phyloP scores from a whole-genome alignment of 1,284 basidiomycete genomes.

The Omphalotus olearius region DNA sequence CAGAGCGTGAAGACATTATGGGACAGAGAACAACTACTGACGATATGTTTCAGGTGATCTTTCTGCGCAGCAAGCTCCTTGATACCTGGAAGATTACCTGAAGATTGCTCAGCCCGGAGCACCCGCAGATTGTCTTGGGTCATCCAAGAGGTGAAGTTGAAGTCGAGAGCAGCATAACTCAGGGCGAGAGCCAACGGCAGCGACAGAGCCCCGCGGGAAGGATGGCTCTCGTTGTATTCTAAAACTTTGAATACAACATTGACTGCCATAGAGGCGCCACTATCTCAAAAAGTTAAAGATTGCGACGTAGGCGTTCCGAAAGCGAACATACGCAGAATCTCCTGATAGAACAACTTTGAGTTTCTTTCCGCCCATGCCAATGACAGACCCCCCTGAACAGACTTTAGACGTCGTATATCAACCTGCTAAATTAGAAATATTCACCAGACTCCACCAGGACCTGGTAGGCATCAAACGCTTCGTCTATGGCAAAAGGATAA shows the following conservation, averaged over 20 bases:
- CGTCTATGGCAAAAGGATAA: conserved; percentile 93
- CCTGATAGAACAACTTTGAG: conserved; percentile 79
- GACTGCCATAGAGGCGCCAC: conserved; percentile 82
- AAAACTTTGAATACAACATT: conserved; percentile 83
- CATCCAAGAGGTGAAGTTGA: conserved; percentile 99
- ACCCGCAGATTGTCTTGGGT: conserved; percentile 81
- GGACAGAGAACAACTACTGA: conserved; percentile 20
- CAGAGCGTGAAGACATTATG: not conserved
- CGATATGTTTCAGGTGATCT: conserved; percentile 81
- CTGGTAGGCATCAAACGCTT: conserved; percentile 88
- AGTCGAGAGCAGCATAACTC: conserved; percentile 83
- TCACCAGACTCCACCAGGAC: conserved; percentile 70
- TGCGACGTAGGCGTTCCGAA: not conserved
- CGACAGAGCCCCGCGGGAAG: conserved; percentile 34
- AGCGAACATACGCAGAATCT: conserved; percentile 81
- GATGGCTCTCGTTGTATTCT: conserved; percentile 51
- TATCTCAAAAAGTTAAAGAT: conserved; percentile 25
- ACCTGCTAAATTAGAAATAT: conserved; percentile 10
- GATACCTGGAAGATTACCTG: conserved; percentile 65
- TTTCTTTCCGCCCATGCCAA: conserved; percentile 82
- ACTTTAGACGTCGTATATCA: not conserved
- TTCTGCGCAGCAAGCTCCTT: conserved; percentile 69
- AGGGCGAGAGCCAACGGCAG: conserved; percentile 81
- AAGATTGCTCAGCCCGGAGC: conserved; percentile 78
- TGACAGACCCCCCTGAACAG: conserved; percentile 53